A percentile compares a stretch with the other conserved stretches of the same genome.
Conservation (phyloP, 202 grass and related monocot genomes). For the Bolboschoenoplectus hybrid region DNA sequence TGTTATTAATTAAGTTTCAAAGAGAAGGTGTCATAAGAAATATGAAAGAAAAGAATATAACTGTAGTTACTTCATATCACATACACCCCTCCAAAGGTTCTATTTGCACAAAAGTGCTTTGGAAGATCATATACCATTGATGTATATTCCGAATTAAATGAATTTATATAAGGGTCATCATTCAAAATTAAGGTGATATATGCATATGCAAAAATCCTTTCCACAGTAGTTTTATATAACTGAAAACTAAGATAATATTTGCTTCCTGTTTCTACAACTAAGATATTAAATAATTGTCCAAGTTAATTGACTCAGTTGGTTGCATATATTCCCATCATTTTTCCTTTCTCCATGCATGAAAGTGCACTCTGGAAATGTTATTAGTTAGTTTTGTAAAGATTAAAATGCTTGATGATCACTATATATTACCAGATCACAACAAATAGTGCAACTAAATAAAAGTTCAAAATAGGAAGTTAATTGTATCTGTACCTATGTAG, state of each 20-base stretch:
- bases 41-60: background rate
- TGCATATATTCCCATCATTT: background rate
- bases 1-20: conserved; percentile 31
- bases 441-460: conserved; percentile 3
- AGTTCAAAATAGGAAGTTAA: background rate
- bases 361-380: background rate
- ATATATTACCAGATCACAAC: background rate
- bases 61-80: too few relatives aligned
- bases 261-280: background rate
- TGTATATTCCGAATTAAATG: background rate
- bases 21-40: background rate
- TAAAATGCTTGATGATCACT: background rate
- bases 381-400: background rate
- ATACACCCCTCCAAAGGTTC: too few relatives aligned
- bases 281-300: background rate
- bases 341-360: background rate
- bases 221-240: background rate
- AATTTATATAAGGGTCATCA: background rate
- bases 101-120: background rate
- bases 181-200: background rate
- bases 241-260: background rate
- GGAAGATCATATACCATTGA: background rate
- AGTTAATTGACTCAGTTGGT: background rate
- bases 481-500: conserved; percentile 67
- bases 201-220: background rate